A percentile compares a stretch with the other conserved stretches of the same genome.
phyloP scores from a whole-genome alignment of 1,139 yeast genomes.

The Spathaspora sp. region DNA sequence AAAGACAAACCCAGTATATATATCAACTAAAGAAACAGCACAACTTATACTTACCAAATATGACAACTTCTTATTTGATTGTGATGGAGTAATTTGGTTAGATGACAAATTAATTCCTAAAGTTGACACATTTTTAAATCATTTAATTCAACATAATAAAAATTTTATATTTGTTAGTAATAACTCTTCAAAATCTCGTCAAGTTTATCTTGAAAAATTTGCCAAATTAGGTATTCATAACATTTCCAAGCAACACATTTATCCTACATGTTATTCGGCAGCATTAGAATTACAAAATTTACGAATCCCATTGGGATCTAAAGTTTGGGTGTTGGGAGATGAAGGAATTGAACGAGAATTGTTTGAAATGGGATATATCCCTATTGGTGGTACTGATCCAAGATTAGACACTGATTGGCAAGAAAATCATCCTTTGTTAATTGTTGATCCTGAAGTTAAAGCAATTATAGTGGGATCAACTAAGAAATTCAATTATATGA shows the following conservation, averaged over 20 bases:
- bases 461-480: conserved; percentile 46
- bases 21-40: conserved; percentile 48
- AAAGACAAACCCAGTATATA: conserved; percentile 13
- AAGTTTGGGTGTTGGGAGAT: conserved; percentile 87
- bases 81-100: conserved; percentile 93
- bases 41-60: conserved; percentile 56
- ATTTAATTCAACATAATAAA: conserved; percentile 19
- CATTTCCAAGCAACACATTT: conserved; percentile 29
- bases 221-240: conserved; percentile 30
- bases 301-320: conserved; percentile 34
- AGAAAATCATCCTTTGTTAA: conserved; percentile 33
- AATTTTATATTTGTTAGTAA: conserved; percentile 39
- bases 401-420: conserved; percentile 36
- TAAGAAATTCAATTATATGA: conserved; percentile 36
- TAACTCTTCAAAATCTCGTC: conserved; percentile 39
- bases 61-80: conserved; percentile 86
- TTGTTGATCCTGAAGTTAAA: conserved; percentile 38
- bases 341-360: conserved; percentile 77
- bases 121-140: conserved; percentile 58
- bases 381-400: conserved; percentile 71
- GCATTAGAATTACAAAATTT: conserved; percentile 25
- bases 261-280: conserved; percentile 42
- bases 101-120: conserved; percentile 75
- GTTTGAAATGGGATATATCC: conserved; percentile 60
- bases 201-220: conserved; percentile 34